phyloP scores from a whole-genome alignment of 192 early-diverging fungal genomes.

The Linnemannia schmuckeri region DNA sequence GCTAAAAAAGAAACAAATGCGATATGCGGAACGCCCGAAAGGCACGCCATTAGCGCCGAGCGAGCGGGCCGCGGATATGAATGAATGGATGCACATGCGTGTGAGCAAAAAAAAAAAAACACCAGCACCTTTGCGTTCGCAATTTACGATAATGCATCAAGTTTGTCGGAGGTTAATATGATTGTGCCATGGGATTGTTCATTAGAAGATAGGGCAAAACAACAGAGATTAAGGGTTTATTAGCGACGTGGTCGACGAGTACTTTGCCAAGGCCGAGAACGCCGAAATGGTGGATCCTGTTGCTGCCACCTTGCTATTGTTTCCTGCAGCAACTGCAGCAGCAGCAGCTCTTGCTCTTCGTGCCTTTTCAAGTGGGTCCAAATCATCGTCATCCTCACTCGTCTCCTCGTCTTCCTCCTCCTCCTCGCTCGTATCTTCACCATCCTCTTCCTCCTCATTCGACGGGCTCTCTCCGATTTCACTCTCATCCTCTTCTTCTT shows the following conservation, averaged over 20 bases:
- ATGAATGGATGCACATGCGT: no score
- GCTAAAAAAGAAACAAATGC: not conserved
- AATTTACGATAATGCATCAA: no score
- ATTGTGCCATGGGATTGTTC: no score
- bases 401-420: constrained; percentile 21
- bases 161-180: no score
- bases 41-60: no score
- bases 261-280: constrained; percentile 37
- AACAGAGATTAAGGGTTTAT: constrained; percentile 11
- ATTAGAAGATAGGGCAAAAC: not conserved
- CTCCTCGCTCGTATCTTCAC: constrained; percentile 10
- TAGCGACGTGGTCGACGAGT: constrained; percentile 24
- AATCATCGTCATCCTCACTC: constrained; percentile 21
- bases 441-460: constrained; percentile 24
- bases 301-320: not conserved
- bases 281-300: constrained; percentile 38
- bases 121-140: not conserved
- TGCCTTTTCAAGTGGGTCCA: constrained; percentile 51
- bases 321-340: not conserved
- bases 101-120: constrained; percentile 5
- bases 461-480: not conserved
- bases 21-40: no score
- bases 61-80: no score
- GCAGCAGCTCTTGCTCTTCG: constrained; percentile 28
- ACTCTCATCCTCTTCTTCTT: constrained; percentile 8